A percentile compares a stretch with the other conserved stretches of the same genome.
Evolutionary conservation across 768 basidiomycete species (phyloP).

Genomic region (Lactarius hengduanensis): DNA sequence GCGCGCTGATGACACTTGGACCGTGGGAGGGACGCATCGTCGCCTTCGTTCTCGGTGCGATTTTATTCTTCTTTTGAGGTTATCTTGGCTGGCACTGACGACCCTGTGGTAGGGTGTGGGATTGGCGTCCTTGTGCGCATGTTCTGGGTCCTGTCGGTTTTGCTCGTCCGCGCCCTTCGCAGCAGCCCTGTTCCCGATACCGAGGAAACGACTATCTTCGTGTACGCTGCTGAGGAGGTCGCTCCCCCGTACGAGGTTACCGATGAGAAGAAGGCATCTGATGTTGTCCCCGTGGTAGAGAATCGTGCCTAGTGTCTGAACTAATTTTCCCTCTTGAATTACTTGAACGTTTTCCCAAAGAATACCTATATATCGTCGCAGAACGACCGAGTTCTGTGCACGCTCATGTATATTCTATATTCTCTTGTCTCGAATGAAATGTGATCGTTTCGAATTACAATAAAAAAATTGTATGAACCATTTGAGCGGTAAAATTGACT

Average conservation of each 20-base stretch:
- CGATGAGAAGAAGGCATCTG: constrained; percentile 15
- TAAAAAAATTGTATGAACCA: too few relatives aligned
- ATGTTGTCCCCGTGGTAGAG: neutral
- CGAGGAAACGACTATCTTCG: constrained; percentile 28
- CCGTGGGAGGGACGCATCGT: constrained; percentile 83
- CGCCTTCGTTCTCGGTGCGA: constrained; percentile 77
- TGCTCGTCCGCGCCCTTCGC: constrained; percentile 56
- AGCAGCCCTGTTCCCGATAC: constrained; percentile 43
- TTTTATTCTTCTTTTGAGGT: neutral
- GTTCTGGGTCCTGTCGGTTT: constrained; percentile 68
- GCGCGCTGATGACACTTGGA: constrained; percentile 65
- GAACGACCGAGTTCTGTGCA: neutral
- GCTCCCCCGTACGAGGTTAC: constrained; percentile 6
- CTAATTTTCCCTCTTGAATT: neutral
- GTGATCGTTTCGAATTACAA: neutral
- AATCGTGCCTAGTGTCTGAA: neutral
- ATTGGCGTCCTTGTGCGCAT: constrained; percentile 80
- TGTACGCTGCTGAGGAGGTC: constrained; percentile 18
- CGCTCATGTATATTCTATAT: constrained; percentile 3
- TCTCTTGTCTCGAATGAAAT: neutral
- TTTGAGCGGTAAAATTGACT: neutral
- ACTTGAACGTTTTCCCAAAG: neutral
- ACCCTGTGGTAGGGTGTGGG: constrained; percentile 59
- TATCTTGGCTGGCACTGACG: neutral
- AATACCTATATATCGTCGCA: neutral